Percentiles rank a stretch among this genome's conserved stretches.
Evolutionary conservation across 1,284 basidiomycete genomes (phyloP).

Genomic region (Calocybe gambosa): DNA sequence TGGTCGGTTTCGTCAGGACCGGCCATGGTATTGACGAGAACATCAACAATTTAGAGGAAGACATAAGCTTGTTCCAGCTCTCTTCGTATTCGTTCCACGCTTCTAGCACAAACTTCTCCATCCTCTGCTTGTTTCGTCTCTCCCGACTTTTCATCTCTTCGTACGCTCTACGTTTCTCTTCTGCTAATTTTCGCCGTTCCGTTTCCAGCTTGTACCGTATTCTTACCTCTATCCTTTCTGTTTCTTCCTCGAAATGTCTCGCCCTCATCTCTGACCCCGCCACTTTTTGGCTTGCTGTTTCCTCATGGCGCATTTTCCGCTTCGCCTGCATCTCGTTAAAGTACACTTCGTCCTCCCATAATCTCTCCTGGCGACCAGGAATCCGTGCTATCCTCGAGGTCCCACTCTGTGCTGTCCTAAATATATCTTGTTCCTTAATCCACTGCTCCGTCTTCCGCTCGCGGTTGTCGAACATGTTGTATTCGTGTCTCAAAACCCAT

Average conservation of each 20-base stretch:
- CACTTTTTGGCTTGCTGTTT: conserved; percentile 36
- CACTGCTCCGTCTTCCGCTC: conserved; percentile 52
- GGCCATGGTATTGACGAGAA: conserved; percentile 74
- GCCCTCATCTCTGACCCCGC: conserved; percentile 38
- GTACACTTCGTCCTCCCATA: conserved; percentile 46
- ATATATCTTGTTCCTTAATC: conserved; percentile 53
- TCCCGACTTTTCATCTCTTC: conserved; percentile 29
- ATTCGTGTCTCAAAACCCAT: conserved; percentile 52
- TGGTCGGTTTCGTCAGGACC: conserved; percentile 31
- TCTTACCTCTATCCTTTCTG: conserved; percentile 39
- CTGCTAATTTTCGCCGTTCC: conserved; percentile 36
- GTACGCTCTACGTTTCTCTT: conserved; percentile 27
- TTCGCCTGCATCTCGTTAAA: conserved; percentile 44
- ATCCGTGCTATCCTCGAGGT: conserved; percentile 16
- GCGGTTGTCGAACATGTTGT: conserved; percentile 33
- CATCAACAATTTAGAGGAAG: conserved; percentile 37
- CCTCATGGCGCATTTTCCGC: conserved; percentile 45
- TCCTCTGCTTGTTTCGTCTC: conserved; percentile 30
- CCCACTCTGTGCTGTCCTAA: conserved; percentile 18
- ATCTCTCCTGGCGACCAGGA: conserved; percentile 25
- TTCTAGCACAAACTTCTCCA: conserved; percentile 35
- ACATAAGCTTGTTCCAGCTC: conserved; percentile 46
- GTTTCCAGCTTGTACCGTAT: conserved; percentile 40
- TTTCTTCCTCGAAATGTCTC: conserved; percentile 40
- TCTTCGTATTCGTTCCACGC: conserved; percentile 59